phyloP scores from a whole-genome alignment of 345 rosid genomes.

The Brassica nigra region DNA sequence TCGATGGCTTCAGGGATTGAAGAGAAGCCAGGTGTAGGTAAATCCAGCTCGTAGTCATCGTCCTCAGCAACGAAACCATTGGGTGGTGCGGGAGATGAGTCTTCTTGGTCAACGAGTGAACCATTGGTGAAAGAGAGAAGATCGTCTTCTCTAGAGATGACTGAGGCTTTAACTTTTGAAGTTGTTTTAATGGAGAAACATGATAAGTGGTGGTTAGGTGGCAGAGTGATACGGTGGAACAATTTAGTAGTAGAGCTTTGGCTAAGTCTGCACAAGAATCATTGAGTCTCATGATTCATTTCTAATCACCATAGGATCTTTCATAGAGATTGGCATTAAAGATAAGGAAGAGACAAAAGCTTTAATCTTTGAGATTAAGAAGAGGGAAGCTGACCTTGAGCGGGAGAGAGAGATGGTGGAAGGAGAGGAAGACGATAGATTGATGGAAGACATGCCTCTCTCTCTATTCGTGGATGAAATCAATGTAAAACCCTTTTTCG shows the following conservation, averaged over 20 bases:
- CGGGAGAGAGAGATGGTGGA: constrained; percentile 46
- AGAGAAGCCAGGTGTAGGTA: constrained; percentile 72
- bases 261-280: constrained; percentile 40
- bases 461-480: neutral
- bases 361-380: neutral
- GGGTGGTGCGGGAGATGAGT: constrained; percentile 26
- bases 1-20: constrained; percentile 85
- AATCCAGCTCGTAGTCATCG: neutral
- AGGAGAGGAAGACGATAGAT: constrained; percentile 41
- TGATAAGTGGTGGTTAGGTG: constrained; percentile 38
- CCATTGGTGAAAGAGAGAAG: constrained; percentile 43
- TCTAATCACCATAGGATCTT: neutral
- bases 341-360: neutral
- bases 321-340: neutral
- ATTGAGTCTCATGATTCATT: neutral
- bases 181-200: constrained; percentile 41
- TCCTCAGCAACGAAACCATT: neutral
- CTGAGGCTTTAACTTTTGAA: constrained; percentile 49
- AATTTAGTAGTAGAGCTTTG: constrained; percentile 44
- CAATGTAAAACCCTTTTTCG: neutral
- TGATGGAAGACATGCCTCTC: constrained; percentile 47
- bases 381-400: constrained; percentile 38
- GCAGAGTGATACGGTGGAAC: constrained; percentile 41
- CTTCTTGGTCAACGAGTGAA: neutral
- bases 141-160: constrained; percentile 68